Base-by-base conservation (phyloP, 768 basidiomycete species). In the Sporobolomyces phaffii region DNA sequence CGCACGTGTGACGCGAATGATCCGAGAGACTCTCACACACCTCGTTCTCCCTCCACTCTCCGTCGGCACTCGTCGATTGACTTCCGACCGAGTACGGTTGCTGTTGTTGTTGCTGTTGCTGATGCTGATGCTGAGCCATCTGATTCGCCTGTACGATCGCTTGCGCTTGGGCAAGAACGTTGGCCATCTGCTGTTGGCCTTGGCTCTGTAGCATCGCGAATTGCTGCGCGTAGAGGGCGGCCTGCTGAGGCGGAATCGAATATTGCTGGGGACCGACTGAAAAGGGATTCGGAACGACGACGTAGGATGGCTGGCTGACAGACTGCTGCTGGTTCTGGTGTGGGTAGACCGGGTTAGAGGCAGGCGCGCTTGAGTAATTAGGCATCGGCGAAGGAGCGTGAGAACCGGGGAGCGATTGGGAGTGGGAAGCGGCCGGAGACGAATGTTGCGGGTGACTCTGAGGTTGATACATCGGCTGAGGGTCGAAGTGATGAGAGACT, bases 31-130 rank as follows among this genome's bases (percentile, higher is more conserved):
- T 18, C 6, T 0, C 8, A 36, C 65, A 15, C 22, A 66, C 69
- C 20, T 67, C 62, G 52, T 63, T 57, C 14, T 70, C 69, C 14
- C 64, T 50, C 50, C 65, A 70, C n/a, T 65, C 65, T 6, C 65
- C 61, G 33, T 66, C 60, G 26, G 38, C 29, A 10, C 44, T 63
- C 43, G 67, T 62, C 43, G 48, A 61, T 8, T 67, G 56, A 38
- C 54, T 53, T 29, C 47, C 60, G 3, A 38, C 60, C 24, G 60
- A 41, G 22, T 44, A 28, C 31, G 52, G 60, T 10, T 43, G 38
- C 57, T 44, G 54, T 20, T 56, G 26, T 34, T 64, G 56, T 0
- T 52, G 56, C 31, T 24, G 38, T 49, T 44, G 47, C 22, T 56
- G 26, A 17, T 64, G 56, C 0, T 52, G 56, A 15, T 24, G 49